Percentiles rank a stretch among this genome's conserved stretches.
Evolutionary conservation across 2,329 filamentous ascomycete species (phyloP).

Genomic region (Corinectria fuckeliana): DNA sequence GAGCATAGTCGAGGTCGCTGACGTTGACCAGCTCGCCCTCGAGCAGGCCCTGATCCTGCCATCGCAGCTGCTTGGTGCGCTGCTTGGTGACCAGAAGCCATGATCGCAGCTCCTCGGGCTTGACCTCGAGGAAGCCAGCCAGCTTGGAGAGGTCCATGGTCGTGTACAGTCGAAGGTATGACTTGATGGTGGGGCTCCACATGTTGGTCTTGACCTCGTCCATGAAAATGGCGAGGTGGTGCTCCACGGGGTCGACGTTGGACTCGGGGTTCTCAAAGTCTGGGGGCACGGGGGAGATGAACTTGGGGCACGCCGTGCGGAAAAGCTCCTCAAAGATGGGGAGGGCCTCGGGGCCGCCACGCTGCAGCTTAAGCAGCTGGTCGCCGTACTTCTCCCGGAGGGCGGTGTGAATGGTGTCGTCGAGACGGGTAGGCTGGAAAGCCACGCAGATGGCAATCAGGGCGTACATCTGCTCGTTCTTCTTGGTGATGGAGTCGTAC

Average conservation of each 20-base stretch:
- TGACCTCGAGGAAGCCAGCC: conserved; percentile 93
- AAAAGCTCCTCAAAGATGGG: conserved; percentile 99
- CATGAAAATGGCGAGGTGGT: conserved; percentile 98
- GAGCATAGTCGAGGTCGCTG: conserved; percentile 95
- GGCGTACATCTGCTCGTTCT: conserved; percentile 99
- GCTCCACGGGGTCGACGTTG: conserved; percentile 96
- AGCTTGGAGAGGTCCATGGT: conserved; percentile 99
- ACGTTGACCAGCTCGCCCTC: conserved; percentile 93
- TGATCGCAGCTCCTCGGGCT: conserved; percentile 92
- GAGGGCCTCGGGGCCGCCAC: conserved; percentile 91
- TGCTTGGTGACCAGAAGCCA: conserved; percentile 99
- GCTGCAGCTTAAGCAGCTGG: conserved; percentile 95
- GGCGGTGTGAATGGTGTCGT: conserved; percentile 98
- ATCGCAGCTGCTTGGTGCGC: conserved; percentile 93
- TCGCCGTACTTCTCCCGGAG: conserved; percentile 99
- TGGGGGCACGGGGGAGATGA: conserved; percentile 95
- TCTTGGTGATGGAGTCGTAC: conserved; percentile 99
- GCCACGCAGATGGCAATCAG: conserved; percentile 98
- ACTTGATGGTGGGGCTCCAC: conserved; percentile 96
- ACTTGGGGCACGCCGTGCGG: conserved; percentile 97
- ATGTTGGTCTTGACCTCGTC: conserved; percentile 99
- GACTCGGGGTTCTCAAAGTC: conserved; percentile 97
- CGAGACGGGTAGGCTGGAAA: conserved; percentile 94
- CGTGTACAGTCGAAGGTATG: conserved; percentile 98
- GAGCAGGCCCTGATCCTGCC: conserved; percentile 84